Evolutionary conservation across 768 basidiomycete species (phyloP).

Genomic region (Austroboletus eburneus): DNA sequence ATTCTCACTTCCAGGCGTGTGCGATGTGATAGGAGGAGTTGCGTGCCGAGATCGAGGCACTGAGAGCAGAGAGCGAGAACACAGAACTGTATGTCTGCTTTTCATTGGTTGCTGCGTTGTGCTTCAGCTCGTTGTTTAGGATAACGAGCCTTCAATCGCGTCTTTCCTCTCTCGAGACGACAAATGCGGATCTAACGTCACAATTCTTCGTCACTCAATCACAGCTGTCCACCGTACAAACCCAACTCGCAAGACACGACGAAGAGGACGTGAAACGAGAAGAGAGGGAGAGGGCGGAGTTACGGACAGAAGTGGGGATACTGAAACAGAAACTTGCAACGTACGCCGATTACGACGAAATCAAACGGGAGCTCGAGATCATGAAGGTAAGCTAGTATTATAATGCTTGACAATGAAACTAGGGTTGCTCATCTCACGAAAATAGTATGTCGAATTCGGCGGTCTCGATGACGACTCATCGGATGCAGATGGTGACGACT

Average conservation of each 20-base stretch:
- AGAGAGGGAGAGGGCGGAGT: slow-evolving; percentile 15
- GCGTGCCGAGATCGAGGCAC: slow-evolving; percentile 89
- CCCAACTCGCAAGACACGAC: slow-evolving; percentile 15
- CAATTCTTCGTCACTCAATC: slow-evolving; percentile 17
- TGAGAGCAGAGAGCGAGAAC: slow-evolving; percentile 72
- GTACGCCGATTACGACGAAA: slow-evolving; percentile 89
- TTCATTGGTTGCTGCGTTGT: neutral
- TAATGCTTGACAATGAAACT: neutral
- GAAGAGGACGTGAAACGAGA: slow-evolving; percentile 15
- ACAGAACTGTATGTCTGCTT: slow-evolving; percentile 55
- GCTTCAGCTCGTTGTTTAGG: slow-evolving; percentile 8
- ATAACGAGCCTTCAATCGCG: slow-evolving; percentile 55
- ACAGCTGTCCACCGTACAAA: slow-evolving; percentile 15
- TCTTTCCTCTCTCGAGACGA: slow-evolving; percentile 71
- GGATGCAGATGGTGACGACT: slow-evolving; percentile 57
- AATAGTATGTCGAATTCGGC: slow-evolving; percentile 92
- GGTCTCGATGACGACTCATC: slow-evolving; percentile 62
- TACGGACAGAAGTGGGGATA: slow-evolving; percentile 64
- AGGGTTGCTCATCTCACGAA: neutral
- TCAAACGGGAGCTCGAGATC: slow-evolving; percentile 96
- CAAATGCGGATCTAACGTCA: slow-evolving; percentile 11
- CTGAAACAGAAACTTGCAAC: slow-evolving; percentile 66
- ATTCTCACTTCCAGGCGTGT: neutral
- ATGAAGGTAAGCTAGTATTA: slow-evolving; percentile 72
- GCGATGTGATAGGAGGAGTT: slow-evolving; percentile 68